Evolutionary conservation across 768 basidiomycete genomes (phyloP).

Genomic region (Cyclocybe aegerita): DNA sequence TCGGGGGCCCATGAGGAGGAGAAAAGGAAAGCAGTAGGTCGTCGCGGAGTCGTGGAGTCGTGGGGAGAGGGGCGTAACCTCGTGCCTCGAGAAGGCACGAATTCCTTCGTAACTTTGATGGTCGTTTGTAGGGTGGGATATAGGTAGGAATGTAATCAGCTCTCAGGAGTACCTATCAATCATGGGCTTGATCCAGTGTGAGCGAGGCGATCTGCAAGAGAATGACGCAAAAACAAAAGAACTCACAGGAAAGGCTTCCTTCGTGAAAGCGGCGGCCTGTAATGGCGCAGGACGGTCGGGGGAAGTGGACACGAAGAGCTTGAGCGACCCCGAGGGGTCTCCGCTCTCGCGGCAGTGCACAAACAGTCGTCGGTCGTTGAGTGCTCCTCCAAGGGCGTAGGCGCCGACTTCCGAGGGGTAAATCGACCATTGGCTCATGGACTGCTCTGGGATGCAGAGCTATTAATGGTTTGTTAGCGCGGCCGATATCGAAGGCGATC

Average conservation of each 20-base stretch:
- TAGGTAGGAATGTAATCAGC: constrained; percentile 9
- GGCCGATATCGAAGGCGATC: constrained; percentile 4
- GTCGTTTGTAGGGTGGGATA: constrained; percentile 6
- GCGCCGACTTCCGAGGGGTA: constrained; percentile 49
- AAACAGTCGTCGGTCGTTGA: constrained; percentile 40
- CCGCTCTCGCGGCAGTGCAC: constrained; percentile 43
- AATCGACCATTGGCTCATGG: constrained; percentile 38
- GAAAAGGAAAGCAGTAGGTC: no score
- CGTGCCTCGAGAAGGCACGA: no score
- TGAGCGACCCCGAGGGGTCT: constrained; percentile 47
- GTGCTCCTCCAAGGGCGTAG: constrained; percentile 38
- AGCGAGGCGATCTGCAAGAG: constrained; percentile 12
- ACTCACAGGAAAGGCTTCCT: constrained; percentile 15
- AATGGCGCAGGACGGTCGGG: constrained; percentile 38
- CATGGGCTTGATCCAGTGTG: constrained; percentile 15
- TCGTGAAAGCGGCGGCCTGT: constrained; percentile 15
- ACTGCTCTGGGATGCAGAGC: constrained; percentile 44
- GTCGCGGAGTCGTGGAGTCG: no score
- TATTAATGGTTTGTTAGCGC: constrained; percentile 14
- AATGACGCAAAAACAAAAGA: background rate
- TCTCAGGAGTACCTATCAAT: constrained; percentile 19
- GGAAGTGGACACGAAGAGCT: constrained; percentile 48
- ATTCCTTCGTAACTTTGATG: constrained; percentile 1
- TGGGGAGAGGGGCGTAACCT: no score
- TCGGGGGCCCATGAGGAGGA: no score